Evolutionary conservation across 2,329 filamentous ascomycete genomes (phyloP), one percentile per base, ranked within the genome.

Genomic region (Neonectria punicea): DNA sequence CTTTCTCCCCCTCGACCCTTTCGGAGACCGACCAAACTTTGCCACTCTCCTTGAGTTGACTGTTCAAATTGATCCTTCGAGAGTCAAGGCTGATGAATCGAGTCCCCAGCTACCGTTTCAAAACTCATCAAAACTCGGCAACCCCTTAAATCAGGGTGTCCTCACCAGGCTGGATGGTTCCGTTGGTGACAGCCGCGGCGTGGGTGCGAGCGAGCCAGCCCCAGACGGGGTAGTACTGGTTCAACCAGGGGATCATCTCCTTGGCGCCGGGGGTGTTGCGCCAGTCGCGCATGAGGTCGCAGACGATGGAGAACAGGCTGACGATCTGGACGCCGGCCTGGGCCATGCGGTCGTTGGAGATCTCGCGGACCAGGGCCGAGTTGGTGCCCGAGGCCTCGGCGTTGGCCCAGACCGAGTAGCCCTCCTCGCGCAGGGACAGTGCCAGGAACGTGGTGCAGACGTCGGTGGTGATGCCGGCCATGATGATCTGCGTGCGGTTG

Each of bases 371-470:
- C 49, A 90, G 83, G 43, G 80, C 74, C 2, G 85, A 87, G 20
- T 89, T 89, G 1, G 91, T 93, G 1, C 90, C 91, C 0, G 86
- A 89, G 2, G 89, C 91, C 72, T 93, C 91, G 57, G 89, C 85
- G 79, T 93, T 92, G 71, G 90, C 90, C 81, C 86, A 93, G 63
- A 94, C 91, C 41, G 86, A 86, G 81, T 93, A 94, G 28, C 91
- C 92, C 47, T 87, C 90, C 14, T 89, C 86, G 39, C 89, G 84
- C 5, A 93, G 86, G 1, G 90, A 91, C n/a, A 93, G 84, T 0
- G 92, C 89, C 6, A 92, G 84, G 82, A 93, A 93, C 0, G 91
- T 83, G 22, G 90, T 92, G 84, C 90, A 93, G 63, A 93, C 91
- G 76, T 94, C 92, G 0, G 92, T 93, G 2, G 87, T 85, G 72